Evolutionary conservation across 2,329 filamentous ascomycete species (phyloP).

Genomic region (Chaetothyriales sp.): DNA sequence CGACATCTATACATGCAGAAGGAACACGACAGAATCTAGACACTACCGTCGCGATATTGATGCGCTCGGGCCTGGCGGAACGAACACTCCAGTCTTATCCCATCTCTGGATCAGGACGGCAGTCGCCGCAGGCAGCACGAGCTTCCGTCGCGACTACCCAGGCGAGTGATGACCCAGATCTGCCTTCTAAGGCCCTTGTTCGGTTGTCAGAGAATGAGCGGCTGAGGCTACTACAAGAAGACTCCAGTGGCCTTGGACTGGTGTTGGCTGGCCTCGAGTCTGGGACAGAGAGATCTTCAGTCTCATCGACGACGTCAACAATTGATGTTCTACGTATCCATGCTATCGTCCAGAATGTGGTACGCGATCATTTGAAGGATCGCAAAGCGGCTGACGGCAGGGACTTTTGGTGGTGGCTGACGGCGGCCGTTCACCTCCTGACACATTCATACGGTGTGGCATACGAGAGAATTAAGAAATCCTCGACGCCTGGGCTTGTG

Average conservation of each 20-base stretch:
- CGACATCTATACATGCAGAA: slow-evolving; percentile 20
- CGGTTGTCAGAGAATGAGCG: not conserved
- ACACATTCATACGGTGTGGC: slow-evolving; percentile 31
- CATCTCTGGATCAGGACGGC: not conserved
- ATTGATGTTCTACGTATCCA: slow-evolving; percentile 37
- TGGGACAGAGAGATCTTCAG: not conserved
- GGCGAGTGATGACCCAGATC: no score
- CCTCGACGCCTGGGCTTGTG: slow-evolving; percentile 27
- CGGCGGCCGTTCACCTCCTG: slow-evolving; percentile 29
- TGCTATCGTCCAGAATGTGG: slow-evolving; percentile 35
- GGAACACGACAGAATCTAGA: slow-evolving; percentile 35
- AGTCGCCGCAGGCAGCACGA: no score
- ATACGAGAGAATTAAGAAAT: slow-evolving; percentile 26
- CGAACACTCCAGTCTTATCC: slow-evolving; percentile 25
- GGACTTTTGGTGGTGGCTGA: slow-evolving; percentile 31
- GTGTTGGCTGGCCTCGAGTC: slow-evolving; percentile 1
- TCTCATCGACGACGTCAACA: slow-evolving; percentile 10
- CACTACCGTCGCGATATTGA: slow-evolving; percentile 32
- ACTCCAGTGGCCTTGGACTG: slow-evolving; percentile 7
- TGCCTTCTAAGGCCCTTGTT: no score
- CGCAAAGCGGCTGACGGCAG: slow-evolving; percentile 18
- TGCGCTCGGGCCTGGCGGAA: slow-evolving; percentile 34
- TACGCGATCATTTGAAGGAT: slow-evolving; percentile 32
- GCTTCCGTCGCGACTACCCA: no score
- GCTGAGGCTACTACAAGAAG: slow-evolving; percentile 1